These are phyloP conservation scores for Alternaria burnsii DNA, from an alignment of 2,329 filamentous ascomycete genomes.

Conservation along the genomic window DNA sequence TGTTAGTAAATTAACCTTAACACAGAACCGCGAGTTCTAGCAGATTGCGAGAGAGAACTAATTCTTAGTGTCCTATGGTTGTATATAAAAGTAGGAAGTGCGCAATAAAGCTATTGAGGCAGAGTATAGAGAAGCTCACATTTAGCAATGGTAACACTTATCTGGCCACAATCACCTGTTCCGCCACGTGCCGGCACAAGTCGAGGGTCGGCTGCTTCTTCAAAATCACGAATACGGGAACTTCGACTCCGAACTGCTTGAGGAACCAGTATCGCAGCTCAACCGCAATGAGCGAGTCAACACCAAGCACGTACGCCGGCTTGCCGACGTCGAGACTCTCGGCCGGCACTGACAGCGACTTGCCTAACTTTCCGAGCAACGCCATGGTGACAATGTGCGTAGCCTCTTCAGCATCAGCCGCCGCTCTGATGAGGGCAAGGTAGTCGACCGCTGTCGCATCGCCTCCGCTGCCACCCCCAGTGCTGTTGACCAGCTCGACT, in stretches of 20 bases:
- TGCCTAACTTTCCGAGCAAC: constrained; percentile 13
- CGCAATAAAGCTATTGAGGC: no score
- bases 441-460: constrained; percentile 11
- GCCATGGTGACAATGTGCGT: constrained; percentile 8
- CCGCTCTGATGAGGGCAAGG: constrained; percentile 15
- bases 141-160: no score
- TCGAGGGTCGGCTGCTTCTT: constrained; percentile 16
- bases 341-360: constrained; percentile 13
- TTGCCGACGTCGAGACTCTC: constrained; percentile 16
- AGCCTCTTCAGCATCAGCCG: constrained; percentile 14
- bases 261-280: constrained; percentile 32
- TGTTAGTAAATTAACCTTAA: not conserved
- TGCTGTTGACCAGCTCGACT: constrained; percentile 13
- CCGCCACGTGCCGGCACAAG: constrained; percentile 11
- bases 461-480: constrained; percentile 3
- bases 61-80: no score
- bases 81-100: no score
- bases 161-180: constrained; percentile 11
- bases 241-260: constrained; percentile 23
- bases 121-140: no score
- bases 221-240: constrained; percentile 31
- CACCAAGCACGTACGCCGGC: constrained; percentile 21
- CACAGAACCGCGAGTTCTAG: not conserved
- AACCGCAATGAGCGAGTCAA: constrained; percentile 39
- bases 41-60: not conserved